Evolutionary conservation across 352 stramenopile genomes (phyloP).

Genomic region (Phytophthora idaei): DNA sequence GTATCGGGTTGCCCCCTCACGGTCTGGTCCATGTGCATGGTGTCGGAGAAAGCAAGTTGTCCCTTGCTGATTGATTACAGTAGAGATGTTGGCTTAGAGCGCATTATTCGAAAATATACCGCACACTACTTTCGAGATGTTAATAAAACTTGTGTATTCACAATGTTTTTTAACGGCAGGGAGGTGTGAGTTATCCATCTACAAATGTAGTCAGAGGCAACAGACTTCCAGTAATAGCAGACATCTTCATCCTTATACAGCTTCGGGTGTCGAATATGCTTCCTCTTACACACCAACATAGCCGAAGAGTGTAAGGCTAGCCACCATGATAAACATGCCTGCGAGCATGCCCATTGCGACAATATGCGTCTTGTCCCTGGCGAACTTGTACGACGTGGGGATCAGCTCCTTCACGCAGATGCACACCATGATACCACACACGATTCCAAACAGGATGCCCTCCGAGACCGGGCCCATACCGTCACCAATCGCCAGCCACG

Average conservation of each 20-base stretch:
- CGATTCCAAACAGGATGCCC: constrained; percentile 91
- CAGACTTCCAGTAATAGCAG: background rate
- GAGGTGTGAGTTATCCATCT: no score
- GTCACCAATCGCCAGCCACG: constrained; percentile 84
- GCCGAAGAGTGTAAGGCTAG: constrained; percentile 88
- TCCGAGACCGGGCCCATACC: constrained; percentile 46
- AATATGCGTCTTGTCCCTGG: constrained; percentile 72
- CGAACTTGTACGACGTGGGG: constrained; percentile 91
- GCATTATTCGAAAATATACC: no score
- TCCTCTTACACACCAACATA: constrained; percentile 54
- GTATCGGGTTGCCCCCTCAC: no score
- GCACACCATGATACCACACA: constrained; percentile 95
- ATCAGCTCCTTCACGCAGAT: constrained; percentile 92
- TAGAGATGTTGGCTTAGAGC: no score
- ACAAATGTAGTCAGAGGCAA: no score
- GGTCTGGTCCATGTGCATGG: no score
- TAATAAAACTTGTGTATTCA: no score
- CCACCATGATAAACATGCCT: constrained; percentile 90
- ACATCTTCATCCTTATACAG: background rate
- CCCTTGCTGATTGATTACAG: no score
- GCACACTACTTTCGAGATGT: no score
- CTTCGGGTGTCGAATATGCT: background rate
- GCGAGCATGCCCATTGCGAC: constrained; percentile 81
- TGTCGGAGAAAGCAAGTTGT: no score
- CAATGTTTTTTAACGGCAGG: no score